Evolutionary conservation across 345 rosid species (phyloP).

Genomic region (Euclidium syriacum): DNA sequence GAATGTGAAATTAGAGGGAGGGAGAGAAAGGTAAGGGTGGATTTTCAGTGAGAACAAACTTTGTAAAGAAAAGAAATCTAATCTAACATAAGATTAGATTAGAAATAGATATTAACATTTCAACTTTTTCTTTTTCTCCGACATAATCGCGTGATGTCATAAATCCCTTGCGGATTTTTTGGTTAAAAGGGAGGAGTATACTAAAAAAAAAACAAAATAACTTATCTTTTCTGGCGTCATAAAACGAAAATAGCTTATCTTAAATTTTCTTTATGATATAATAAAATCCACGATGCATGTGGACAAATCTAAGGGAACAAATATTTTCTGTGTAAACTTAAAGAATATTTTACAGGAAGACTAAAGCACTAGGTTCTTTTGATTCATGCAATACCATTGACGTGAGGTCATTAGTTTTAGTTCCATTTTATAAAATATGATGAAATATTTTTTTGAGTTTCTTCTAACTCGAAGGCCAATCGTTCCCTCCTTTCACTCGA

Average conservation of each 20-base stretch:
- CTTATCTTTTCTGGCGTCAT: slow-evolving; percentile 1
- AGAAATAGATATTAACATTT: slow-evolving; percentile 14
- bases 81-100: not conserved
- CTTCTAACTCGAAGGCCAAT: too few relatives aligned
- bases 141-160: slow-evolving; percentile 16
- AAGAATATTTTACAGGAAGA: too few relatives aligned
- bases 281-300: not conserved
- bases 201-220: not conserved
- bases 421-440: too few relatives aligned
- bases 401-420: too few relatives aligned
- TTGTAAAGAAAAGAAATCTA: not conserved
- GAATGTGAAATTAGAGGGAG: slow-evolving; percentile 15
- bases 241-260: not conserved
- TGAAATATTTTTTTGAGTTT: too few relatives aligned
- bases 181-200: not conserved
- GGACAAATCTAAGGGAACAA: not conserved
- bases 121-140: not conserved
- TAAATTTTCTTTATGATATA: not conserved
- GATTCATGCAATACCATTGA: too few relatives aligned
- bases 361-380: too few relatives aligned
- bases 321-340: too few relatives aligned
- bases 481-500: too few relatives aligned
- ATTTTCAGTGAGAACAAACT: not conserved
- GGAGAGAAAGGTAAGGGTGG: not conserved
- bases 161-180: not conserved